Evolutionary conservation across 2,329 filamentous ascomycete species (phyloP).

Genomic region (Fusarium nodosum): DNA sequence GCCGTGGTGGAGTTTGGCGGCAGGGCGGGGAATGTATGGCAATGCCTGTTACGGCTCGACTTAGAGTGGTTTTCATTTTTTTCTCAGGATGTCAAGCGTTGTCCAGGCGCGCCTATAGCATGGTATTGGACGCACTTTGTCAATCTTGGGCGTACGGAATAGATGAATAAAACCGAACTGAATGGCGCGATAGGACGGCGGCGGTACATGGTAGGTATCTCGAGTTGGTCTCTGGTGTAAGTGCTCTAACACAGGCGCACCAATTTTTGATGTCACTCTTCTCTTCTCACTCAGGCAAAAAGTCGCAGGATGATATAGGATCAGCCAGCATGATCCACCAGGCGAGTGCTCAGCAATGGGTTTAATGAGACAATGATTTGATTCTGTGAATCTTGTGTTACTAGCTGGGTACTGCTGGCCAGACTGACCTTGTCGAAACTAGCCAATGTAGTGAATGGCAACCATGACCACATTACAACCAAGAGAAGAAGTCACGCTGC

Average conservation of each 20-base stretch:
- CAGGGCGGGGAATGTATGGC: constrained; percentile 8
- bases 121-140: constrained; percentile 13
- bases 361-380: too few relatives aligned
- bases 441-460: neutral
- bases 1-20: constrained; percentile 16
- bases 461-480: neutral
- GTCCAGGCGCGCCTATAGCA: constrained; percentile 45
- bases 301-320: too few relatives aligned
- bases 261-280: constrained; percentile 10
- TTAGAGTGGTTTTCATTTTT: constrained; percentile 34
- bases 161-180: constrained; percentile 25
- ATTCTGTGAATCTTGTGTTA: neutral
- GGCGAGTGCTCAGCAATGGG: too few relatives aligned
- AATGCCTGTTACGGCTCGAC: constrained; percentile 14
- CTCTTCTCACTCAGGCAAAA: too few relatives aligned
- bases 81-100: neutral
- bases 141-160: constrained; percentile 25
- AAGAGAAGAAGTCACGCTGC: neutral
- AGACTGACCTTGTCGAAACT: neutral
- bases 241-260: constrained; percentile 37
- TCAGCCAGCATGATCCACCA: too few relatives aligned
- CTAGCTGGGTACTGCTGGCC: neutral
- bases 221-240: constrained; percentile 23
- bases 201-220: constrained; percentile 16
- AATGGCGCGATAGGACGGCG: constrained; percentile 22